Conservation (phyloP, 1,139 yeast species). For the Blastobotrys illinoisensis region DNA sequence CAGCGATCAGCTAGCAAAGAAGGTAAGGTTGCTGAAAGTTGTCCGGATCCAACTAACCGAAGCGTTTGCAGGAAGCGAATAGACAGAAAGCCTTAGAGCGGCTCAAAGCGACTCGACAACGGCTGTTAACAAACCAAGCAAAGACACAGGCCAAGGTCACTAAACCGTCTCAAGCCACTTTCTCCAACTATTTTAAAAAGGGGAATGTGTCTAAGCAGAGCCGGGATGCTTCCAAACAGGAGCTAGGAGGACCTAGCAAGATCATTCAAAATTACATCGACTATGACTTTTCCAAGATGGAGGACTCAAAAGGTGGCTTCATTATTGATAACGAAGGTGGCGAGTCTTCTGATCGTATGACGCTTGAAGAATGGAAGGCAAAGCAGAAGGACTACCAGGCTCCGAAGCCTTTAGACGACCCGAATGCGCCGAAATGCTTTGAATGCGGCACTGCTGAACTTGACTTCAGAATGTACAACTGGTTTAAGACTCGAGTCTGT, state of each 20-base stretch:
- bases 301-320: conserved; percentile 85
- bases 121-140: conserved; percentile 10
- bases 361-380: conserved; percentile 74
- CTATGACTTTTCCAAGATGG: conserved; percentile 85
- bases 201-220: conserved; percentile 4
- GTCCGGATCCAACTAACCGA: neutral
- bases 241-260: conserved; percentile 22
- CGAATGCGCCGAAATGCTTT: conserved; percentile 66
- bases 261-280: conserved; percentile 66
- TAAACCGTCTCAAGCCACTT: neutral
- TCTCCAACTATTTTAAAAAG: neutral
- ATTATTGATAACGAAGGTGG: conserved; percentile 45
- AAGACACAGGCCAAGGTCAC: neutral
- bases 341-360: conserved; percentile 36
- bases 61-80: conserved; percentile 46
- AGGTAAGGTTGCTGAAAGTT: neutral
- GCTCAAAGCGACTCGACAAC: conserved; percentile 42
- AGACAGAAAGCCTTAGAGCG: conserved; percentile 55
- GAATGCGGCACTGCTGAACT: conserved; percentile 76
- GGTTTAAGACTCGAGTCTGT: conserved; percentile 74
- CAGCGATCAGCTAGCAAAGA: conserved; percentile 4
- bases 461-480: conserved; percentile 63
- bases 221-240: conserved; percentile 14
- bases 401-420: conserved; percentile 39
- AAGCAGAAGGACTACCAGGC: conserved; percentile 39